Evolutionary conservation across 345 rosid species (phyloP).

Genomic region (Psidium guajava): DNA sequence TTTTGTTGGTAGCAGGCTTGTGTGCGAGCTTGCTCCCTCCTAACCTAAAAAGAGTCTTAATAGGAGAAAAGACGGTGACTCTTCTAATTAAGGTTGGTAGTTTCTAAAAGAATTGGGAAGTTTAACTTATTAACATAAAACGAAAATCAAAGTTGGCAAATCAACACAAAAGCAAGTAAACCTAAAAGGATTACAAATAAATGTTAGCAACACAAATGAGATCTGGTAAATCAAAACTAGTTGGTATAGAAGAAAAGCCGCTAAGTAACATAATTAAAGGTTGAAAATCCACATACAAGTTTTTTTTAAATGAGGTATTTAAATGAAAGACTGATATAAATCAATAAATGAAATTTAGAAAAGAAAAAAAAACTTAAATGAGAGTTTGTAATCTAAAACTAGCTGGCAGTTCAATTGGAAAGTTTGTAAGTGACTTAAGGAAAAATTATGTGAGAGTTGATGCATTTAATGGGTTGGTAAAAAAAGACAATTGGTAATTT

Average conservation of each 20-base stretch:
- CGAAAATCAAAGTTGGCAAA: not conserved
- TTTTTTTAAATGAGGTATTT: not conserved
- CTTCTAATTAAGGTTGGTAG: not conserved
- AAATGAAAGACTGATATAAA: not conserved
- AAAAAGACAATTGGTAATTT: too few relatives aligned
- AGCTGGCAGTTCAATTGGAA: too few relatives aligned
- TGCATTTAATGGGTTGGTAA: too few relatives aligned
- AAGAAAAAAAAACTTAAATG: not conserved
- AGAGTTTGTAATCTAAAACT: too few relatives aligned
- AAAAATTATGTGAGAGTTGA: too few relatives aligned
- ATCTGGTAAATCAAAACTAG: not conserved
- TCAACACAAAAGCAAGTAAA: not conserved
- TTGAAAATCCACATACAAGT: not conserved
- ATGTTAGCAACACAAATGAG: not conserved
- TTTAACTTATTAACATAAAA: not conserved
- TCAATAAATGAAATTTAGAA: not conserved
- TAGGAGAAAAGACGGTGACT: accelerated
- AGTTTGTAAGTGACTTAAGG: too few relatives aligned
- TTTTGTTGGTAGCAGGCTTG: too few relatives aligned
- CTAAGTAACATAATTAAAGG: not conserved
- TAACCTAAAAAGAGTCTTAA: not conserved
- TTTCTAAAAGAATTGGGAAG: too few relatives aligned
- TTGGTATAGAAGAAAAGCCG: not conserved
- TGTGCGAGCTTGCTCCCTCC: too few relatives aligned
- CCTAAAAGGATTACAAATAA: not conserved